Percentiles rank a stretch among this genome's conserved stretches.
Conservation (phyloP, 352 stramenopile species). For the Globisporangium orthogonon region DNA sequence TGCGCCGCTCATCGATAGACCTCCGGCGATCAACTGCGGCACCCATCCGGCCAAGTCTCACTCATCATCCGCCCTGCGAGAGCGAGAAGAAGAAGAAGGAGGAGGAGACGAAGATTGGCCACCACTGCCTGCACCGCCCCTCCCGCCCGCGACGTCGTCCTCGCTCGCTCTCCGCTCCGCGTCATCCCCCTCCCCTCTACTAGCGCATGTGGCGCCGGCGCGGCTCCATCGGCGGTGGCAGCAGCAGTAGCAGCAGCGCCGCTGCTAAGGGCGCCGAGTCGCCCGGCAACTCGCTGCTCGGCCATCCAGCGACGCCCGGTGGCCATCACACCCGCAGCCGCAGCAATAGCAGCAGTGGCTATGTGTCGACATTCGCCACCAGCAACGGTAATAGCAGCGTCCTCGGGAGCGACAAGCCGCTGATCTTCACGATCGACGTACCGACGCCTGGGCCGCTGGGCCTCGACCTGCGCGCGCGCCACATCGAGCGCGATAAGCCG, state of each 20-base stretch:
- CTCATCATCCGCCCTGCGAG: slow-evolving; percentile 2
- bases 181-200: not conserved
- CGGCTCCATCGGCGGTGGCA: slow-evolving; percentile 35
- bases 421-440: slow-evolving; percentile 75
- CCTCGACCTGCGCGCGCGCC: slow-evolving; percentile 59
- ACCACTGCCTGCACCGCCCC: too few species aligned
- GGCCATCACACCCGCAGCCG: not conserved
- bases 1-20: slow-evolving; percentile 4
- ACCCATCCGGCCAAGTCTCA: slow-evolving; percentile 6
- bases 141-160: too few species aligned
- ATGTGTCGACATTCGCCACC: not conserved
- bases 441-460: slow-evolving; percentile 58
- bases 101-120: too few species aligned
- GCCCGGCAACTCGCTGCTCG: slow-evolving; percentile 22
- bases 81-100: too few species aligned
- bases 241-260: not conserved
- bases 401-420: slow-evolving; percentile 39
- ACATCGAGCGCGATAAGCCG: slow-evolving; percentile 69
- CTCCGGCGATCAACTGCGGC: not conserved
- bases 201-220: slow-evolving; percentile 44
- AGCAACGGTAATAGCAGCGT: slow-evolving; percentile 19
- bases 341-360: slow-evolving; percentile 1
- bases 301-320: slow-evolving; percentile 23
- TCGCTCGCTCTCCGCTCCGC: not conserved
- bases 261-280: slow-evolving; percentile 9